Percentiles rank a stretch among this genome's conserved stretches.
phyloP scores from a whole-genome alignment of 768 basidiomycete genomes.

The Lyophyllum semitale region DNA sequence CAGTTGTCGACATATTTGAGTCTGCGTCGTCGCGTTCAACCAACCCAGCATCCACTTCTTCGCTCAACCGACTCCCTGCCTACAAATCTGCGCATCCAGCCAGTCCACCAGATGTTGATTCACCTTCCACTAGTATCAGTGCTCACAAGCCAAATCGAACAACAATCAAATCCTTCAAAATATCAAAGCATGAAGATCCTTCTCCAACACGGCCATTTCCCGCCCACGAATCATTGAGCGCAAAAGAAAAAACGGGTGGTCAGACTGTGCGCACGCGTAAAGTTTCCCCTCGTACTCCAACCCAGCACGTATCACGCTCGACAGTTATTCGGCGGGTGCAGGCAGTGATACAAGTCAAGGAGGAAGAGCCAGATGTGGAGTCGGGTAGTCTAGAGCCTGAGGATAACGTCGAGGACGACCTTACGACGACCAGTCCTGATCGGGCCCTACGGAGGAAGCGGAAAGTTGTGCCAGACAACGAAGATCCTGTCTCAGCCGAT shows the following conservation, averaged over 20 bases:
- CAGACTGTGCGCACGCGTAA: slow-evolving; percentile 14
- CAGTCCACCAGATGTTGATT: slow-evolving; percentile 26
- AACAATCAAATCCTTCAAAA: slow-evolving; percentile 9
- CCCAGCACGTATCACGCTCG: slow-evolving; percentile 18
- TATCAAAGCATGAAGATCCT: slow-evolving; percentile 5
- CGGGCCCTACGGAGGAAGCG: slow-evolving; percentile 7
- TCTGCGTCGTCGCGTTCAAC: slow-evolving; percentile 31
- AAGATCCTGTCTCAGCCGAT: slow-evolving; percentile 8
- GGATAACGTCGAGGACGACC: neutral
- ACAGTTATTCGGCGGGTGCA: slow-evolving; percentile 66
- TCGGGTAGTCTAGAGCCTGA: slow-evolving; percentile 1
- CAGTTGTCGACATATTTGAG: slow-evolving; percentile 23
- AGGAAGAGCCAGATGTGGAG: slow-evolving; percentile 46
- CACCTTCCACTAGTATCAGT: slow-evolving; percentile 19
- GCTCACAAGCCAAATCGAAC: slow-evolving; percentile 12
- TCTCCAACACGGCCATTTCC: neutral
- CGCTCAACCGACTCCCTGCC: slow-evolving; percentile 29
- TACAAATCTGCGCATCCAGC: slow-evolving; percentile 27
- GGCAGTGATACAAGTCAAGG: slow-evolving; percentile 65
- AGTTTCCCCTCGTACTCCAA: slow-evolving; percentile 8
- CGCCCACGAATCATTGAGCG: neutral
- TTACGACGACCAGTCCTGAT: neutral
- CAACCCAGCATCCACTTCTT: slow-evolving; percentile 28
- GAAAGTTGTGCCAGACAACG: slow-evolving; percentile 3
- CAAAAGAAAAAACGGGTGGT: neutral